Base-by-base conservation (phyloP, 495 filamentous ascomycete species). In the Penicillium canescens region DNA sequence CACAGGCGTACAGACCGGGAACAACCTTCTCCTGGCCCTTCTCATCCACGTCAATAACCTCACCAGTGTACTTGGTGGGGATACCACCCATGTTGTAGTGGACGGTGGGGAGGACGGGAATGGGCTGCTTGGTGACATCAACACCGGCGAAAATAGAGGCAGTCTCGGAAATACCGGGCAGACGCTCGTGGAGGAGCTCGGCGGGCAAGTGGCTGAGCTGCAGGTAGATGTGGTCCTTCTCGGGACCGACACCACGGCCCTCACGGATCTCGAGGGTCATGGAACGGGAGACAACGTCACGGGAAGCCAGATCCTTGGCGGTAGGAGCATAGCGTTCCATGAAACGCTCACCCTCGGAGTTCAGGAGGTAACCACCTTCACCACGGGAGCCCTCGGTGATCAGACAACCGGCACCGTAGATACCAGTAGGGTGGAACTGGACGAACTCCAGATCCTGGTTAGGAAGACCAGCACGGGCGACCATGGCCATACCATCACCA, bases 41-140 rank as follows among this genome's bases (percentile, higher is more conserved):
- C 67, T 85, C 83, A 63, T 96, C 91, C 43, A 93, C 79, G 28
- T 88, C 92, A 51, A 98, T 71, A 61, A 97, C 93, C 75, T 98
- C 92, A 70, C 93, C 93, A 54, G 90, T 96, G 82, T 94, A 97
- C 64, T 90, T 90, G 54, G 93, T 98, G 42, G 93, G 93, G 65
- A 97, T 96, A 80, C 93, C 93, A 72, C 93, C 93, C 93, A 98
- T 98, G 83, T 96, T 96, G 83, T 98, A 98, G 80, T 98, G 94
- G 65, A 96, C 94, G 41, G 93, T 98, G 44, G 93, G 93, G 51
- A 98, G 81, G 59, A 98, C 94, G 50, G 93, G 93, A 65, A 98
- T 98, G 59, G 93, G 93, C 73, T 96, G 88, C 79, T 95, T 96
- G 68, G 85, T 86, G 58, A 98, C 92, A 70, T 98, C 94, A 63